Evolutionary conservation across 2,329 filamentous ascomycete species (phyloP).

Genomic region (Cercospora sesami): DNA sequence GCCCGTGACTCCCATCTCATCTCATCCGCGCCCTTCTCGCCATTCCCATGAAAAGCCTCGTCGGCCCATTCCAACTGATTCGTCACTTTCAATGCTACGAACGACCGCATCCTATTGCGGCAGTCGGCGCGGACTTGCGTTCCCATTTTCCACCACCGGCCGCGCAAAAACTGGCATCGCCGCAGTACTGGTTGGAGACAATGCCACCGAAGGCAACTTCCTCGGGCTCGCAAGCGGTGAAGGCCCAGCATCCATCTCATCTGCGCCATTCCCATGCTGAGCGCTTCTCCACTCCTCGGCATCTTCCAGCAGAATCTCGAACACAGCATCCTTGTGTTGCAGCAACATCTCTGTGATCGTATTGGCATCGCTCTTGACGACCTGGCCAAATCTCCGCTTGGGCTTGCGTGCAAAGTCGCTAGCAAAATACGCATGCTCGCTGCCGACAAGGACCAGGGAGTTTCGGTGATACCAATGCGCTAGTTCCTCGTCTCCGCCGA

Average conservation of each 20-base stretch:
- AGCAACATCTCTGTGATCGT: slow-evolving; percentile 59
- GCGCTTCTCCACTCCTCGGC: slow-evolving; percentile 41
- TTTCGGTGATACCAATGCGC: slow-evolving; percentile 82
- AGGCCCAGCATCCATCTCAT: slow-evolving; percentile 8
- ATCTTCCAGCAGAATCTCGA: slow-evolving; percentile 46
- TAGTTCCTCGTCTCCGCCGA: slow-evolving; percentile 65
- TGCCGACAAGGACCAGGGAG: slow-evolving; percentile 75
- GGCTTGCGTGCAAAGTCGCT: slow-evolving; percentile 58
- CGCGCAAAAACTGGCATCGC: neutral
- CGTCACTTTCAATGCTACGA: neutral
- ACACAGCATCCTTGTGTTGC: slow-evolving; percentile 54
- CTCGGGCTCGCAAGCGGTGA: slow-evolving; percentile 6
- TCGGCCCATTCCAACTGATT: neutral
- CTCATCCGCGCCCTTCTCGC: neutral
- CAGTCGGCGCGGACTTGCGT: neutral
- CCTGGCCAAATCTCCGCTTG: slow-evolving; percentile 58
- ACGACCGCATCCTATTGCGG: slow-evolving; percentile 7
- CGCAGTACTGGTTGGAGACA: neutral
- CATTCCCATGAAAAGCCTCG: neutral
- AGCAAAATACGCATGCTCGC: slow-evolving; percentile 73
- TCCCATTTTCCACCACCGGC: neutral
- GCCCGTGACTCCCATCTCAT: neutral
- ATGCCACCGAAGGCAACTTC: slow-evolving; percentile 1
- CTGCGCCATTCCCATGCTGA: neutral
- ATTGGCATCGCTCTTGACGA: slow-evolving; percentile 49